phyloP scores from a whole-genome alignment of 208 protist genomes.

The Acanthamoeba healyi region DNA sequence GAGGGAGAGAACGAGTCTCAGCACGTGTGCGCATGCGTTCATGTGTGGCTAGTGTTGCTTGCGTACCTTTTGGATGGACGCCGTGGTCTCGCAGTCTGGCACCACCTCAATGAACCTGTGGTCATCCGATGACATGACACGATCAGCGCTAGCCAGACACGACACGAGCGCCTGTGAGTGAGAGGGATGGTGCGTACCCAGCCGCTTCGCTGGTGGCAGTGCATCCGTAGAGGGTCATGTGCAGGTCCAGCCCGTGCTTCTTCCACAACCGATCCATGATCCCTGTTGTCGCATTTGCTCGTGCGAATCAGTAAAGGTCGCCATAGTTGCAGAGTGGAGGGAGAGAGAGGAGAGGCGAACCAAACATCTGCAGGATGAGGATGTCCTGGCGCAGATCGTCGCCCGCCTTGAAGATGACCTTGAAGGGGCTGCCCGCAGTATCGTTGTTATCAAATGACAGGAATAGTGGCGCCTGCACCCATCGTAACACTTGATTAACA shows the following conservation, averaged over 20 bases:
- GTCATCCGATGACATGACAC: no score
- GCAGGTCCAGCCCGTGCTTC: constrained; percentile 80
- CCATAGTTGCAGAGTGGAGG: no score
- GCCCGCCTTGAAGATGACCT: constrained; percentile 87
- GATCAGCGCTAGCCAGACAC: not conserved
- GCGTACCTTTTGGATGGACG: constrained; percentile 84
- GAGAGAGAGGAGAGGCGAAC: no score
- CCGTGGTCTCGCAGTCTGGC: constrained; percentile 85
- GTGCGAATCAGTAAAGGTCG: no score
- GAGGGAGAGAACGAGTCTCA: no score
- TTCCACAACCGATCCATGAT: constrained; percentile 83
- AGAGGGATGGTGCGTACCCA: constrained; percentile 71
- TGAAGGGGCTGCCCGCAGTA: constrained; percentile 90
- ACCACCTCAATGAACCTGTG: constrained; percentile 89
- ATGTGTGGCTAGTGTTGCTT: no score
- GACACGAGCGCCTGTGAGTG: no score
- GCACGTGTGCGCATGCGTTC: no score
- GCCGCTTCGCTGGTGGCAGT: constrained; percentile 87
- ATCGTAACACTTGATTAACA: not conserved
- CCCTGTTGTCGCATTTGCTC: no score
- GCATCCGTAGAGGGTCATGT: constrained; percentile 83
- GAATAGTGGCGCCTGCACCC: not conserved
- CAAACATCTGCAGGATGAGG: constrained; percentile 88
- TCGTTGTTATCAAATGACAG: not conserved
- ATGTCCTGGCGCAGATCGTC: constrained; percentile 91